Evolutionary conservation across 257 asterid genomes (phyloP), one percentile per base, ranked within the genome.

Genomic region (Sherardia arvensis): DNA sequence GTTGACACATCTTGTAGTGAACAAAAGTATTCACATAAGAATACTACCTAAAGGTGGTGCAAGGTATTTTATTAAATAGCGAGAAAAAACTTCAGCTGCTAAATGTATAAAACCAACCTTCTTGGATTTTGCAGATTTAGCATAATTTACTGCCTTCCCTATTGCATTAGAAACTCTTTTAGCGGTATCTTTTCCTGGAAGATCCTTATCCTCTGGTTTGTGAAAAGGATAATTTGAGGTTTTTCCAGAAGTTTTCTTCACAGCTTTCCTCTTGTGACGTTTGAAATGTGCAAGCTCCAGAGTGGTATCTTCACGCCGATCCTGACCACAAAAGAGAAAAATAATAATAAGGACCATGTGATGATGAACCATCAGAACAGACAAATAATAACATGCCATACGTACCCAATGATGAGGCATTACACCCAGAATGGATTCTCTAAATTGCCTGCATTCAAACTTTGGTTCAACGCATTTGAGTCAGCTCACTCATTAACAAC

Each of bases 321-420:
- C 99, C 99, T 93, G 87, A 72, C 65, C 67, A 72, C 45, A 64
- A 72, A 58, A 65, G 34, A 51, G 68, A 30, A 43, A 62, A 23
- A 57, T 7, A 20, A 47, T 30, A 15, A 6, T 14, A 34, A 61
- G 18, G 20, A 20, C 34, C 32, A 36, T 3, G 4, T 45, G n/a
- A 51, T 36, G 43, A 7, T n/a, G n/a, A 17, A 40, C 4, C 66
- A 49, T 1, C 25, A 62, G 45, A 62, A 62, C 61, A 34, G 43
- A 70, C 64, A 68, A 63, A n/a, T 27, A 61, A 59, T 25, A 62
- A 27, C 2, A n/a, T 7, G 20, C 47, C 72, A 69, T 65, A 75
- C 94, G 74, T 78, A 92, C 97, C 97, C 99, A 93, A 67, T 65
- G 85, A 73, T 93, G 99, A 26, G 99, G 99, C 95, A 93, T 81